Base-by-base conservation (phyloP, 2,329 filamentous ascomycete genomes). In the Penicillium sp. region DNA sequence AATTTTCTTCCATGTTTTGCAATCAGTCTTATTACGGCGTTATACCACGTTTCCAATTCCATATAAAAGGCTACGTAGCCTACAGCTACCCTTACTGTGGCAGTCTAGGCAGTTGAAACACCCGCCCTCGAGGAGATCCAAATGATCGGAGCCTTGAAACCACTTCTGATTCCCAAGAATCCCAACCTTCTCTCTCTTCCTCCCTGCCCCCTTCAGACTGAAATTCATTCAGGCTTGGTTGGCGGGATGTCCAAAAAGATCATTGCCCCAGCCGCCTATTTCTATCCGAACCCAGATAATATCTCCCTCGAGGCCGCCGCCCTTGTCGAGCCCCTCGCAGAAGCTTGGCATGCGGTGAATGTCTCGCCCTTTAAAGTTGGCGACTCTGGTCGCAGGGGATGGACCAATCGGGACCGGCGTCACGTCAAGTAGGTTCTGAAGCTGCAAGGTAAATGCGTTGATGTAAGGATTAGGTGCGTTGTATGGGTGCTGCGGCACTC, bases 321-420 rank as follows among this genome's bases (percentile, higher is more conserved):
- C 0, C 73, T 89, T 3, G 79, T 87, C 6, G 85, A 88, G 62
- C 85, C 85, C 0, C 72, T 88, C 3, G 76, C 83, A 0, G 84
- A 88, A 0, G 84, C 82, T 8, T 87, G 84, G 85, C 85, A 88
- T 62, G 84, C 83, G 0, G 78, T 85, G 11, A 75, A 77, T 4
- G 73, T 80, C 4, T 77, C 77, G 0, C 76, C 77, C 0, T 69
- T 84, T 37, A 75, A 75, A 11, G 53, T 65, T 4, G 77, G 77
- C 1, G 75, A 81, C 9, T 75, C 74, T 0, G 81, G 77, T 88
- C 5, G 70, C 86, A 2, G 85, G 85, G 7, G 84, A 82, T 0
- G 85, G 85, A 0, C 85, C 85, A 0, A 86, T 88, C 46, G 85
- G 84, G 0, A 74, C 87, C 9, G 81, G 82, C 0, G 75, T 86